These are phyloP conservation scores for Raffaelea deltoideospora DNA, from an alignment of 2,329 filamentous ascomycete species.

Conservation along the genomic window DNA sequence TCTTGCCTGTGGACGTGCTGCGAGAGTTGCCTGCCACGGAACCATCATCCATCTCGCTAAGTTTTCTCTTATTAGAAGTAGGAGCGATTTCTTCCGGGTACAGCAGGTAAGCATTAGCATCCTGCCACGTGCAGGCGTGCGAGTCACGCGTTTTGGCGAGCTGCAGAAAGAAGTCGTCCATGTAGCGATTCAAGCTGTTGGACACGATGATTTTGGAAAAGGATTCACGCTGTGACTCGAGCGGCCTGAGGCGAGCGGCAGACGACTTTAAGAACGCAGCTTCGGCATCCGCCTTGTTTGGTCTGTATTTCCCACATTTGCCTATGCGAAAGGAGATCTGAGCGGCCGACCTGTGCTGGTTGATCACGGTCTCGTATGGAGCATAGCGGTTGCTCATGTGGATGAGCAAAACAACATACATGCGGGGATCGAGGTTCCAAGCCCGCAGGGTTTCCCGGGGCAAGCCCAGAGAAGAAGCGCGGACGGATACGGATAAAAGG, in stretches of 20 bases:
- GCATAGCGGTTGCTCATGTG: conserved; percentile 46
- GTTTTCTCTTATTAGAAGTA: too few species aligned
- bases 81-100: too few species aligned
- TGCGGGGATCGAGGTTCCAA: conserved; percentile 52
- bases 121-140: conserved; percentile 46
- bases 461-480: conserved; percentile 54
- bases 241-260: too few species aligned
- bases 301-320: conserved; percentile 49
- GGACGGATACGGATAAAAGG: conserved; percentile 52
- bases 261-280: neutral
- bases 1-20: too few species aligned
- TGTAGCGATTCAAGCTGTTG: conserved; percentile 50
- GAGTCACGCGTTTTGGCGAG: conserved; percentile 44
- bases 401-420: conserved; percentile 63
- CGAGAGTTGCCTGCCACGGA: too few species aligned
- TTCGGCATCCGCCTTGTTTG: conserved; percentile 40
- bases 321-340: conserved; percentile 48
- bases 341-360: conserved; percentile 5
- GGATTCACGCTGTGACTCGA: neutral
- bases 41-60: too few species aligned
- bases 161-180: conserved; percentile 48
- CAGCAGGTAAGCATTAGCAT: conserved; percentile 32
- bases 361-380: conserved; percentile 36
- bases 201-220: conserved; percentile 55
- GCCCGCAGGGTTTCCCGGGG: conserved; percentile 61